These are phyloP conservation scores for Eucalyptus sp. DNA, from an alignment of 345 rosid species.

Conservation along the genomic window DNA sequence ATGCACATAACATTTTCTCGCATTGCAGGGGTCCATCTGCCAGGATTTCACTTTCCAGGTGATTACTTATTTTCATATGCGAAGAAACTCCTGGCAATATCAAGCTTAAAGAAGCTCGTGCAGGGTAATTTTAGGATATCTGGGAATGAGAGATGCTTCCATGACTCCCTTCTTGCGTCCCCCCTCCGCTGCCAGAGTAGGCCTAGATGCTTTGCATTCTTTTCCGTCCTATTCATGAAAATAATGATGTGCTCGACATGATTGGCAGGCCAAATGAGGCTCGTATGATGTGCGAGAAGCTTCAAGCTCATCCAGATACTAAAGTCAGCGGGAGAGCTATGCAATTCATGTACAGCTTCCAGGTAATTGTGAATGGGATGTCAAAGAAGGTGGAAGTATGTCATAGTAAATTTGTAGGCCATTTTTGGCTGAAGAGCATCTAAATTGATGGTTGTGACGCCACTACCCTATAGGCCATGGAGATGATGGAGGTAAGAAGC, in stretches of 20 bases:
- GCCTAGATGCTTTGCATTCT: background rate
- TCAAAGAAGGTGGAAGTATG: background rate
- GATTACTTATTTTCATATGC: too few relatives aligned
- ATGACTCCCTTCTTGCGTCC: background rate
- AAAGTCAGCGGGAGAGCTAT: slow-evolving; percentile 62
- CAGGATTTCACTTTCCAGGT: too few relatives aligned
- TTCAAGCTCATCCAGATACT: slow-evolving; percentile 61
- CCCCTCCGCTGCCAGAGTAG: background rate
- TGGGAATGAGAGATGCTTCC: background rate
- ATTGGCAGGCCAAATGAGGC: slow-evolving; percentile 55
- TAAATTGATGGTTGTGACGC: too few relatives aligned
- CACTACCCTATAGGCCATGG: slow-evolving; percentile 51
- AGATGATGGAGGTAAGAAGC: slow-evolving; percentile 56
- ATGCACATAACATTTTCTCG: background rate
- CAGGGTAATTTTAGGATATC: background rate
- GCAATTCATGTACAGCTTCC: slow-evolving; percentile 69
- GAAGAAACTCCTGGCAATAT: background rate
- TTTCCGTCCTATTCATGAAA: background rate
- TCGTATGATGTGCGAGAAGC: slow-evolving; percentile 70
- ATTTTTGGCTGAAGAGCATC: background rate
- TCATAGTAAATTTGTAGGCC: background rate
- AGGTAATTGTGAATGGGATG: slow-evolving; percentile 31
- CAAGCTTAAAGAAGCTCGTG: background rate
- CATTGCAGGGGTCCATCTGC: too few relatives aligned
- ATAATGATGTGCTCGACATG: background rate